Evolutionary conservation across 192 early-diverging fungal species (phyloP).

Genomic region (Chytriomyces sp.): DNA sequence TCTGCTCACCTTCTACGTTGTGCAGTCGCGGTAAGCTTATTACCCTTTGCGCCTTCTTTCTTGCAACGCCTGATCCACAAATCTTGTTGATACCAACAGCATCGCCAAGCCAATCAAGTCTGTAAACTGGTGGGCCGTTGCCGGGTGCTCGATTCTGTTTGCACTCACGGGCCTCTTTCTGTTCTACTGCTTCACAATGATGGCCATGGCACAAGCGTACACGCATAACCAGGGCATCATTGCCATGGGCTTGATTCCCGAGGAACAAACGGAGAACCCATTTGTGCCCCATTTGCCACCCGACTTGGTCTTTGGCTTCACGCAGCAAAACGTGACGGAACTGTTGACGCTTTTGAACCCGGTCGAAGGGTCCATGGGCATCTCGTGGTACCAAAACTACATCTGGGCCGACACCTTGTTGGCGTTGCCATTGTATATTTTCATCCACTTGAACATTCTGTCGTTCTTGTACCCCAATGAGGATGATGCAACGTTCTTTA

Average conservation of each 20-base stretch:
- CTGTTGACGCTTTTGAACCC: constrained; percentile 3
- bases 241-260: neutral
- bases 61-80: neutral
- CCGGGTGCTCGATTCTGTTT: neutral
- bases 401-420: constrained; percentile 6
- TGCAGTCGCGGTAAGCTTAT: neutral
- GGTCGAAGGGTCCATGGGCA: neutral
- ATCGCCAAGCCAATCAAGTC: neutral
- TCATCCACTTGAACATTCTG: constrained; percentile 17
- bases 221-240: constrained; percentile 1
- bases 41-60: neutral
- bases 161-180: neutral
- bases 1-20: neutral
- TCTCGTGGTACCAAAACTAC: constrained; percentile 11
- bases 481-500: neutral
- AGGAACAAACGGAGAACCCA: neutral
- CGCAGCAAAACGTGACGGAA: neutral
- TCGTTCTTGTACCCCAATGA: constrained; percentile 18
- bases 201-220: neutral
- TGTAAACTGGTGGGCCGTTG: neutral
- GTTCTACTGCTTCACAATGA: neutral
- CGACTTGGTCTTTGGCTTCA: constrained; percentile 29
- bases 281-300: constrained; percentile 18
- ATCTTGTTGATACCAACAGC: neutral
- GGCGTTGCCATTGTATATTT: constrained; percentile 21